phyloP scores from a whole-genome alignment of 441 rosid genomes.

The Eutrema salsugineum region DNA sequence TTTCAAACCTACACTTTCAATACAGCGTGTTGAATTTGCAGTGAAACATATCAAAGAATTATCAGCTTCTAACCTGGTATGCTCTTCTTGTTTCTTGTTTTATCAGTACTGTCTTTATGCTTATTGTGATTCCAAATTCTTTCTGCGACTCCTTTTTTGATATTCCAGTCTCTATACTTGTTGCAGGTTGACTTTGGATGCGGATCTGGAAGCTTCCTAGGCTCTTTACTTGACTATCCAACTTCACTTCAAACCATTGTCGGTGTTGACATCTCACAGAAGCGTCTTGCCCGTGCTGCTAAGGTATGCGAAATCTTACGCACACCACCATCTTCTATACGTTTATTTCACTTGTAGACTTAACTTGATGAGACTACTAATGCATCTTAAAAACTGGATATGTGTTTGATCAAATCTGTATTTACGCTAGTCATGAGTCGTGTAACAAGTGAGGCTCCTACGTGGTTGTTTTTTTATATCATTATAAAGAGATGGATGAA shows the following conservation, averaged over 20 bases:
- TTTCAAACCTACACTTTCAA: conserved; percentile 94
- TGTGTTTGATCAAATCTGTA: not conserved
- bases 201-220: conserved; percentile 90
- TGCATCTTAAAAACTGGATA: not conserved
- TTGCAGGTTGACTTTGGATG: conserved; percentile 91
- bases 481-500: not conserved
- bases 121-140: not conserved
- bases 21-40: conserved; percentile 91
- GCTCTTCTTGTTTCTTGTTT: not conserved
- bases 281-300: conserved; percentile 87
- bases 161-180: not conserved
- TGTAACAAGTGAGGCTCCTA: not conserved
- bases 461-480: no score
- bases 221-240: conserved; percentile 74
- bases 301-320: conserved; percentile 46
- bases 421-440: not conserved
- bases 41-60: conserved; percentile 68
- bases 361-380: not conserved
- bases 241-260: conserved; percentile 68
- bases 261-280: conserved; percentile 83
- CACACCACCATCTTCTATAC: not conserved
- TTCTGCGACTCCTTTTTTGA: not conserved
- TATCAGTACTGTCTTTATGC: not conserved
- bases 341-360: not conserved
- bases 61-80: conserved; percentile 69